Conservation (phyloP, 257 asterid species). For the Asclepias syriaca region DNA sequence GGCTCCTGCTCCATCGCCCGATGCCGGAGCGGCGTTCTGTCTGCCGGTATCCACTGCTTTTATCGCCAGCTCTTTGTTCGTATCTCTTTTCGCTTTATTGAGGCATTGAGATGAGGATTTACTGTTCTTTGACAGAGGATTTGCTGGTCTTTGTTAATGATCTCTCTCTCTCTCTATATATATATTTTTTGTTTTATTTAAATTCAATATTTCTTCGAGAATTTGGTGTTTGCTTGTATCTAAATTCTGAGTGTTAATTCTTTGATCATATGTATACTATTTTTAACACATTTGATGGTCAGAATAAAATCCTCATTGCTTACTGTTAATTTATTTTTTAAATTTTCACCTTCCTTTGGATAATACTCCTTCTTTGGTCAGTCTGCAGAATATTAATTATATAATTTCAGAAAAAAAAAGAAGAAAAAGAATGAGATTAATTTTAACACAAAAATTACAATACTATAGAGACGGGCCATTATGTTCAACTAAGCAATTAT, state of each 20-base stretch:
- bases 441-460: too few relatives aligned
- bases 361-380: too few relatives aligned
- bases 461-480: too few relatives aligned
- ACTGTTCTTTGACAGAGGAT: neutral
- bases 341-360: neutral
- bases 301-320: neutral
- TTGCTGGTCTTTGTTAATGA: neutral
- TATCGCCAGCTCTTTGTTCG: conserved; percentile 35
- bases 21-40: conserved; percentile 42
- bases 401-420: too few relatives aligned
- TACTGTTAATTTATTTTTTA: neutral
- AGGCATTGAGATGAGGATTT: conserved; percentile 10
- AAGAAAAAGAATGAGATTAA: too few relatives aligned
- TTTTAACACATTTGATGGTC: neutral
- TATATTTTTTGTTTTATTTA: neutral
- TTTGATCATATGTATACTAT: neutral
- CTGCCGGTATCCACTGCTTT: conserved; percentile 33
- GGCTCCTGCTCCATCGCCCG: conserved; percentile 39
- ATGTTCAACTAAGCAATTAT: too few relatives aligned
- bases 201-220: neutral
- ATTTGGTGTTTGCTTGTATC: neutral
- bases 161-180: too few relatives aligned
- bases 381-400: too few relatives aligned
- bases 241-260: neutral
- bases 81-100: conserved; percentile 24